A percentile compares a stretch with the other conserved stretches of the same genome.
These are phyloP conservation scores for Solanum lycopersicoides DNA, from an alignment of 257 asterid genomes.

Conservation along the genomic window DNA sequence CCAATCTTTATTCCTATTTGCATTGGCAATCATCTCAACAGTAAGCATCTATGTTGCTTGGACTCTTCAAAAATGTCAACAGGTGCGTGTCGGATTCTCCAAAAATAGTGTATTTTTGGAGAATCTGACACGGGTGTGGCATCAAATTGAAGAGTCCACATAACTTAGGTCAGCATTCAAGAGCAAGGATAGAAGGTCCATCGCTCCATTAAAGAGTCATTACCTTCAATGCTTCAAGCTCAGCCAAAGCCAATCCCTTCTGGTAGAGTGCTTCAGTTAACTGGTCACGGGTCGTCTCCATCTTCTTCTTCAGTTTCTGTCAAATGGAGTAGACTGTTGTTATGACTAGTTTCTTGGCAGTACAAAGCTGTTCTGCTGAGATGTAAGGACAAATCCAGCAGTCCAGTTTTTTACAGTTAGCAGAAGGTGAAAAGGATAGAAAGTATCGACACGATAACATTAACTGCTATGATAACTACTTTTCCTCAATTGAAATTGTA, in stretches of 20 bases:
- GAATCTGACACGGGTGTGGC: not conserved
- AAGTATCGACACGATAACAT: not conserved
- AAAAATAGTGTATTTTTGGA: not conserved
- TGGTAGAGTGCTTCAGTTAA: constrained; percentile 88
- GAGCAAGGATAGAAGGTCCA: not conserved
- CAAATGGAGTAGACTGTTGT: constrained; percentile 10
- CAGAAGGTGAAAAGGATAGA: not conserved
- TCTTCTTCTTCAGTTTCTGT: constrained; percentile 72
- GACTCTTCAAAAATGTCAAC: not conserved
- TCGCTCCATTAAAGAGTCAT: not conserved
- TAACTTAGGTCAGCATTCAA: not conserved
- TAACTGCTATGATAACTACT: not conserved
- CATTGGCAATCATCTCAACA: not conserved
- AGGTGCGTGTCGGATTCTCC: not conserved
- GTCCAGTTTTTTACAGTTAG: not conserved
- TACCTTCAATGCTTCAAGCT: constrained; percentile 69
- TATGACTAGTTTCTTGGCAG: not conserved
- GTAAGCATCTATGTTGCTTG: not conserved
- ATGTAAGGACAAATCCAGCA: not conserved
- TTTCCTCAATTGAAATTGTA: not conserved
- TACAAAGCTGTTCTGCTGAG: not conserved
- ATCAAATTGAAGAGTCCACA: not conserved
- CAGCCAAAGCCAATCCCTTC: constrained; percentile 77
- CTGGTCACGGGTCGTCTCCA: constrained; percentile 79
- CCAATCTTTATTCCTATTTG: not conserved